Evolutionary conservation across 257 asterid species (phyloP).

Genomic region (Mitragyna speciosa): DNA sequence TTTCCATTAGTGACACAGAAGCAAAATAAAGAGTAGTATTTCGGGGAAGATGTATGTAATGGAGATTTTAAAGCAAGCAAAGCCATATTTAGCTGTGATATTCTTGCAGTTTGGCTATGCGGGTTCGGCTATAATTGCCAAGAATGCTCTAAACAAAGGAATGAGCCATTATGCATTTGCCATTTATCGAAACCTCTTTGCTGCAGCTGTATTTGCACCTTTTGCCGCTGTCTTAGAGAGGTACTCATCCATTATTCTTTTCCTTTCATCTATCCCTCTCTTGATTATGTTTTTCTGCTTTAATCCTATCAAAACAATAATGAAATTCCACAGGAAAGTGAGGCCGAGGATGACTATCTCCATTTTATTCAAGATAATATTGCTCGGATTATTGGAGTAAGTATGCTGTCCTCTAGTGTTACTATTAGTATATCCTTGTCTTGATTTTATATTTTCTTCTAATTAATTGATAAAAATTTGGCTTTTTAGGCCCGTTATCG

Average conservation of each 20-base stretch:
- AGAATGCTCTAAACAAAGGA: slow-evolving; percentile 57
- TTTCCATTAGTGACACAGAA: not conserved
- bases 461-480: not conserved
- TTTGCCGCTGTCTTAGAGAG: slow-evolving; percentile 58
- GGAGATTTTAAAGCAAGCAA: slow-evolving; percentile 27
- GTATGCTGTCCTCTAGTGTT: not conserved
- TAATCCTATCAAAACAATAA: not conserved
- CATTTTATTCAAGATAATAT: slow-evolving; percentile 47
- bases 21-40: no score
- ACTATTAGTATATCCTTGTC: not conserved
- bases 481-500: slow-evolving; percentile 62
- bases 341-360: slow-evolving; percentile 76
- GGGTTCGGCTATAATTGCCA: slow-evolving; percentile 51
- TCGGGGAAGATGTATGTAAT: not conserved
- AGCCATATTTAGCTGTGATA: slow-evolving; percentile 50
- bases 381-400: slow-evolving; percentile 69
- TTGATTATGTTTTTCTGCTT: no score
- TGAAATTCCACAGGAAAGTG: slow-evolving; percentile 52
- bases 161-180: slow-evolving; percentile 55
- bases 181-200: slow-evolving; percentile 56
- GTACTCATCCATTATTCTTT: slow-evolving; percentile 6
- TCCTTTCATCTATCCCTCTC: not conserved
- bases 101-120: slow-evolving; percentile 49
- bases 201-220: slow-evolving; percentile 48
- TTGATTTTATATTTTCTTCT: not conserved